These are phyloP conservation scores for Ceriops tagal DNA, from an alignment of 345 rosid species.

Conservation along the genomic window DNA sequence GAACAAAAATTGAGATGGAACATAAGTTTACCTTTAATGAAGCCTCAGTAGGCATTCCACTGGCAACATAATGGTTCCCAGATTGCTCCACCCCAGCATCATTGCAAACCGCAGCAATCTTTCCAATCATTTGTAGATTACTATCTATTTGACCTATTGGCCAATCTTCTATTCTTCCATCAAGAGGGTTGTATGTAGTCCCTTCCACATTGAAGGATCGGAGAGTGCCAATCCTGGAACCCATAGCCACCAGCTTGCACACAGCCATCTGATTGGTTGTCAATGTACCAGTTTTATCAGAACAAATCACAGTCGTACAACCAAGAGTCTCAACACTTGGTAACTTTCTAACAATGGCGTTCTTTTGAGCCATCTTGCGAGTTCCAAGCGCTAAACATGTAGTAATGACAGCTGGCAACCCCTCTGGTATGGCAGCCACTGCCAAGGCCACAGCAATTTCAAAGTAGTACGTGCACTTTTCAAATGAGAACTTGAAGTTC, in stretches of 20 bases:
- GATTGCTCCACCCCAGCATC: conserved; percentile 71
- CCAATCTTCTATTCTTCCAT: conserved; percentile 76
- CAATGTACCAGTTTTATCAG: conserved; percentile 91
- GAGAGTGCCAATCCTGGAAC: conserved; percentile 58
- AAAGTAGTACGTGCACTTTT: conserved; percentile 96
- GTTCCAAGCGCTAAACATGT: conserved; percentile 96
- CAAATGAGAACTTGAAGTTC: conserved; percentile 86
- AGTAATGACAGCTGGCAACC: conserved; percentile 93
- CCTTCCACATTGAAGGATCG: conserved; percentile 81
- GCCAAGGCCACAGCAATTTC: conserved; percentile 97
- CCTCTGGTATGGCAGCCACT: conserved; percentile 98
- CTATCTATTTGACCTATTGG: conserved; percentile 67
- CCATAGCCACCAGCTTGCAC: conserved; percentile 75
- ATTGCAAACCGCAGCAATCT: conserved; percentile 84
- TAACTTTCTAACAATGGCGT: conserved; percentile 84
- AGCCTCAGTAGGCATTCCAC: conserved; percentile 91
- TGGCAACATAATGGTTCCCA: conserved; percentile 59
- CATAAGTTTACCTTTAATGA: conserved; percentile 68
- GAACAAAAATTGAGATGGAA: neutral
- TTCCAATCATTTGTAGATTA: conserved; percentile 87
- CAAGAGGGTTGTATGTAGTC: conserved; percentile 70
- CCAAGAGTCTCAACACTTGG: conserved; percentile 97
- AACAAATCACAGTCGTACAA: conserved; percentile 90
- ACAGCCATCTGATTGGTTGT: conserved; percentile 95
- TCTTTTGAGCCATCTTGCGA: conserved; percentile 95